Evolutionary conservation across 1,284 basidiomycete genomes (phyloP), one percentile per base, ranked within the genome.

Genomic region (Trichosporon ovoides): DNA sequence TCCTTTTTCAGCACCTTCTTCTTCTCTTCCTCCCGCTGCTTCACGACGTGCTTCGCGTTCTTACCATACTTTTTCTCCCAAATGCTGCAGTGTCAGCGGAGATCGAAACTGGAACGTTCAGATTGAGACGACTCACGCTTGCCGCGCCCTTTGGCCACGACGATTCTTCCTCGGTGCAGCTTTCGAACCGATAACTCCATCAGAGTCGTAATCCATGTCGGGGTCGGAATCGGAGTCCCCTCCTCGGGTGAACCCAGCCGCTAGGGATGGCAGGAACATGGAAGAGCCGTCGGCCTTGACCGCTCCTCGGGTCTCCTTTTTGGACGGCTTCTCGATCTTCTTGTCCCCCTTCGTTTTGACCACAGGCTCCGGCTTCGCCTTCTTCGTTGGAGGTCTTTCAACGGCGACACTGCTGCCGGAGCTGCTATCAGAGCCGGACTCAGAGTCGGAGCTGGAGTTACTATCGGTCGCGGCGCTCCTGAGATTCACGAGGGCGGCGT

Each of bases 51-150:
- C 73, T 94, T 95, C 13, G 94, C 94, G 60, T 87, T 85, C 63
- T 82, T 84, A 55, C 94, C 94, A 70, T 86, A 97, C 77, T 94
- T 97, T 79, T 93, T 94, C 79, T 96, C 94, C 92, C 93, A 97
- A 64, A 98, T 94, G 1, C 93, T 96, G 67, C 16, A 11, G 10
- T 3, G 58, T 63, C 56, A 63, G 58, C n/a, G 2, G 7, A 46
- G 28, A 10, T 31, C 16, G 12, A 11, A 12, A 11, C 2, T 34
- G 20, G 18, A 16, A 16, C 7, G n/a, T 2, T 0, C 7, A 2
- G 7, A 35, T 18, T 16, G 3, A 20, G 16, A 14, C 14, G 13
- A 87, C 91, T 83, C 76, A 95, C 90, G 89, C 89, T 79, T 88
- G 83, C 57, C 94, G 81, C 11, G 94, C 94, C 53, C 91, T 80